A percentile compares a stretch with the other conserved stretches of the same genome.
These are phyloP conservation scores for Cichorium intybus DNA, from an alignment of 140 eudicot genomes.

Conservation along the genomic window DNA sequence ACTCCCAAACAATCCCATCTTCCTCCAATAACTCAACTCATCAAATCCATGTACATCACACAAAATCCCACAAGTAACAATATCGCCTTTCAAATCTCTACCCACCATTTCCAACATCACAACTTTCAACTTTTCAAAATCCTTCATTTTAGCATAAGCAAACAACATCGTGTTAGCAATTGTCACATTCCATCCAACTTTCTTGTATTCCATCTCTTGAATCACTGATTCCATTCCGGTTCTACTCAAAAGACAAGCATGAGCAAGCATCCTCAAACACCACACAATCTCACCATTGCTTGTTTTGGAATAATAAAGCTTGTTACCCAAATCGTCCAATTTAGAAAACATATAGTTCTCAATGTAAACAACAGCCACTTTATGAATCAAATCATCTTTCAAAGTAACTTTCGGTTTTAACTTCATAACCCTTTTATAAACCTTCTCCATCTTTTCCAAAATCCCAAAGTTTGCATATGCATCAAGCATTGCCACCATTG, in stretches of 20 bases:
- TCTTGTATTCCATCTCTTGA: slow-evolving; percentile 36
- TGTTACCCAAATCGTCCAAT: slow-evolving; percentile 36
- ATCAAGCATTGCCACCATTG: slow-evolving; percentile 47
- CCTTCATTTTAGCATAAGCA: slow-evolving; percentile 40
- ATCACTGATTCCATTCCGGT: slow-evolving; percentile 31
- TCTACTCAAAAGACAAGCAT: slow-evolving; percentile 44
- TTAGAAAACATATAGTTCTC: slow-evolving; percentile 44
- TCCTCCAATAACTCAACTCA: slow-evolving; percentile 32
- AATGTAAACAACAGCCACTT: slow-evolving; percentile 43
- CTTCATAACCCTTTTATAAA: slow-evolving; percentile 29
- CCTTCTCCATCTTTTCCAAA: slow-evolving; percentile 38
- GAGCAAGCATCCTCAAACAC: slow-evolving; percentile 45
- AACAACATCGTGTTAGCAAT: slow-evolving; percentile 37
- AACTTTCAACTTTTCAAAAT: slow-evolving; percentile 14
- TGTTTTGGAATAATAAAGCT: slow-evolving; percentile 27
- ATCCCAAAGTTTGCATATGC: slow-evolving; percentile 46
- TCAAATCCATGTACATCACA: slow-evolving; percentile 29
- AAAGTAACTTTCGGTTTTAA: slow-evolving; percentile 26
- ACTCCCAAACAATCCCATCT: slow-evolving; percentile 34
- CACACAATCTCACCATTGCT: slow-evolving; percentile 30
- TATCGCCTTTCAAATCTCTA: slow-evolving; percentile 43
- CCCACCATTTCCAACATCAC: slow-evolving; percentile 27
- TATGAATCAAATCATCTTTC: slow-evolving; percentile 34
- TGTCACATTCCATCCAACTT: slow-evolving; percentile 35
- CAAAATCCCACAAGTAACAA: slow-evolving; percentile 51